Evolutionary conservation across 2,329 filamentous ascomycete genomes (phyloP).

Genomic region (Akanthomyces dipterigenus): DNA sequence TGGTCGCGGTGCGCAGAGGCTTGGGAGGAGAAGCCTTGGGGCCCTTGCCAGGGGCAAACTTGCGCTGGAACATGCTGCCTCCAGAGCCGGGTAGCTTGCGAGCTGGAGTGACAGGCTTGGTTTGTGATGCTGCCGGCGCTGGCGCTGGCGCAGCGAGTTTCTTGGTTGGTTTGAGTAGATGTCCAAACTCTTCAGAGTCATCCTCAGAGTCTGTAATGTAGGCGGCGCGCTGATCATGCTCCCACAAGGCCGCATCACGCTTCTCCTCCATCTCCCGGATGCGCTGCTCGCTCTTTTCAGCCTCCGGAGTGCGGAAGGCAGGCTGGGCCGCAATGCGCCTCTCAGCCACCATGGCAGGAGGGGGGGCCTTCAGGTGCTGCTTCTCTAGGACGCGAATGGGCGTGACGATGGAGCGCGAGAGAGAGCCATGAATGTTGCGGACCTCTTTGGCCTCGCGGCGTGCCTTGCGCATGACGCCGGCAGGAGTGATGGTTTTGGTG

Average conservation of each 20-base stretch:
- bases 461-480: constrained; percentile 50
- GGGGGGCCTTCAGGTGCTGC: constrained; percentile 37
- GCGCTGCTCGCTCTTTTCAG: constrained; percentile 15
- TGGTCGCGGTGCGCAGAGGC: background rate
- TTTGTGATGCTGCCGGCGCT: constrained; percentile 5
- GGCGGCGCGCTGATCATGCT: constrained; percentile 30
- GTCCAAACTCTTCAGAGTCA: constrained; percentile 20
- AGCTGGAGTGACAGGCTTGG: background rate
- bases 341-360: constrained; percentile 47
- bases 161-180: background rate
- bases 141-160: constrained; percentile 3
- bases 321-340: constrained; percentile 39
- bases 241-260: constrained; percentile 19
- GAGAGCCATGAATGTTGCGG: constrained; percentile 37
- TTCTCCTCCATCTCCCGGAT: constrained; percentile 19
- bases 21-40: background rate
- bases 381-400: constrained; percentile 26
- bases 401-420: constrained; percentile 28
- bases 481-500: constrained; percentile 44
- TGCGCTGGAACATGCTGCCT: constrained; percentile 10
- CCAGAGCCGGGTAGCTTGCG: background rate
- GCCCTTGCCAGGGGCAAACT: constrained; percentile 5
- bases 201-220: constrained; percentile 39
- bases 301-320: constrained; percentile 21
- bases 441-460: constrained; percentile 51